Evolutionary conservation across 2,329 filamentous ascomycete species (phyloP), one percentile per base, ranked within the genome.

Genomic region (Sporothrix dimorphospora): DNA sequence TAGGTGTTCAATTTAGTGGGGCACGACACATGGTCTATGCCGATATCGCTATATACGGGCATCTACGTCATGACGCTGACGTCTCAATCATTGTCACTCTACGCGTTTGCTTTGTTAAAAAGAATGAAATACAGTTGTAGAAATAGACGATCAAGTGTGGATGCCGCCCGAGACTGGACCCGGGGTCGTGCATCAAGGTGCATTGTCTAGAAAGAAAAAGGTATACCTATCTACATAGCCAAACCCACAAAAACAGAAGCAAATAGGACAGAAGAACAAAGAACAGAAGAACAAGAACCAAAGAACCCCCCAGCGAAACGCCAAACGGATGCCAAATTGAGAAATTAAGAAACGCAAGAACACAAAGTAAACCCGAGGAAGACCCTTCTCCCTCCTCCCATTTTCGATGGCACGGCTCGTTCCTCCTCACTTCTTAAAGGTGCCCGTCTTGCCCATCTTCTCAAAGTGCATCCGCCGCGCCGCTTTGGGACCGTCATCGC

Each of bases 371-470:
- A 42, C 34, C 66, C 30, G 9, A 34, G 6, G 12, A 19, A 69
- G 34, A 51, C 12, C 42, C n/a, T 40, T n/a, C 49, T 55, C 49
- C 66, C 30, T 21, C 47, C 24, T 34, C 27, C 47, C 65, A 12
- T 53, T 40, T 51, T 49, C 34, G 11, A 21, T 27, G 5, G 6
- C 3, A 61, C 14, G 30, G 7, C 14, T n/a, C 19, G 21, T n/a
- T 27, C 2, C 27, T 5, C 27, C 40, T 55, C 66, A 74, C 69
- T 82, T 83, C 76, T 83, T 83, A n/a, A 84, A 85, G 55, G 80
- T 81, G 12, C 81, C 80, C 27, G 78, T 77, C 76, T 80, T 81
- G 38, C 78, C 78, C 34, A 75, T 73, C 77, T 77, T 77, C 65
- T 79, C 80, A 24, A 76, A 75, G 59, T 81, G 78, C 75, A 78